A percentile compares a stretch with the other conserved stretches of the same genome.
Conservation (phyloP, 768 basidiomycete genomes). For the Pulveroboletus sp. region DNA sequence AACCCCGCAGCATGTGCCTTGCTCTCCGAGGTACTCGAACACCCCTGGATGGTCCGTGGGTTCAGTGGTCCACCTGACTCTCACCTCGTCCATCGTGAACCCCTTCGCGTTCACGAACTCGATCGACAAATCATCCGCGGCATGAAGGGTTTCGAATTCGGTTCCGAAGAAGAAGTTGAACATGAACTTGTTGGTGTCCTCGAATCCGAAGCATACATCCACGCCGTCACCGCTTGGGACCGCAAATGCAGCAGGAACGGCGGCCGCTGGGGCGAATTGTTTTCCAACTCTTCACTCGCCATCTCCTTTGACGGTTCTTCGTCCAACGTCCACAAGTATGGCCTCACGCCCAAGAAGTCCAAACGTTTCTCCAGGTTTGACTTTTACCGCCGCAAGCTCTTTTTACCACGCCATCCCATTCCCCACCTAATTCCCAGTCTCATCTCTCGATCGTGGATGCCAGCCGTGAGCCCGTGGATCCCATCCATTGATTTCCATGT, state of each 20-base stretch:
- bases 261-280: constrained; percentile 47
- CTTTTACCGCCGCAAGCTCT: constrained; percentile 88
- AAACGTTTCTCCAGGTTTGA: constrained; percentile 96
- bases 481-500: constrained; percentile 94
- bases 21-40: constrained; percentile 78
- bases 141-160: constrained; percentile 98
- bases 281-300: constrained; percentile 70
- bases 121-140: constrained; percentile 81
- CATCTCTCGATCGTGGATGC: constrained; percentile 50
- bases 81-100: constrained; percentile 86
- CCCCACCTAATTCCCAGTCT: constrained; percentile 59
- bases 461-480: constrained; percentile 62
- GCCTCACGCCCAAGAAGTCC: constrained; percentile 52
- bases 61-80: constrained; percentile 77
- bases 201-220: constrained; percentile 71
- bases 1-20: constrained; percentile 81
- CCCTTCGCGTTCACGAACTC: constrained; percentile 84
- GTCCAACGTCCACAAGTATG: constrained; percentile 40
- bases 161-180: constrained; percentile 83
- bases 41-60: constrained; percentile 93
- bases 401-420: constrained; percentile 60
- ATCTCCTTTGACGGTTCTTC: constrained; percentile 55
- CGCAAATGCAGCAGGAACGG: constrained; percentile 52
- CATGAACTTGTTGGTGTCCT: constrained; percentile 68
- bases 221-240: constrained; percentile 78